phyloP scores from a whole-genome alignment of 2,329 filamentous ascomycete species.

The Beauveria rudraprayagi region DNA sequence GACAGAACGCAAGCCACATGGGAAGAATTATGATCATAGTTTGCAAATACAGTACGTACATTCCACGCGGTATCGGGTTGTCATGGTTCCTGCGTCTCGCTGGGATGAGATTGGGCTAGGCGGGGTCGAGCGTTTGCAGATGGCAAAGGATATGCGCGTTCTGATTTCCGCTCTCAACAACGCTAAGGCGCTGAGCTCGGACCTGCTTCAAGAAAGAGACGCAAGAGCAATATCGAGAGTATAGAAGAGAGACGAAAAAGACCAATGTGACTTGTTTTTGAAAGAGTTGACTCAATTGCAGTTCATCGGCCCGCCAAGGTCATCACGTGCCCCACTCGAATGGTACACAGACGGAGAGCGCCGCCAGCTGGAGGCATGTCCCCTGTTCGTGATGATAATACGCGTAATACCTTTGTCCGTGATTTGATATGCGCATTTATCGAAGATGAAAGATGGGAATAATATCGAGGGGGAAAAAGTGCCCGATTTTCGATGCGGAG shows the following conservation, averaged over 20 bases:
- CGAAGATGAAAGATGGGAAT: too few relatives aligned
- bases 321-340: conserved; percentile 9
- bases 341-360: conserved; percentile 4
- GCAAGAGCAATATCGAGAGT: background rate
- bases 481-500: too few relatives aligned
- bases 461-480: too few relatives aligned
- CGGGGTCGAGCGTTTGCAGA: conserved; percentile 5
- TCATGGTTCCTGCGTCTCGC: conserved; percentile 35
- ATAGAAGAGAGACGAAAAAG: background rate
- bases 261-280: background rate
- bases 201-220: background rate
- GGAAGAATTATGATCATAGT: background rate
- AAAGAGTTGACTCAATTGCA: background rate
- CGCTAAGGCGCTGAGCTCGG: too few relatives aligned
- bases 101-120: background rate
- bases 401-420: too few relatives aligned
- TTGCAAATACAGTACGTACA: conserved; percentile 42
- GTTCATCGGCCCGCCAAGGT: conserved; percentile 6
- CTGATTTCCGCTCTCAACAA: background rate
- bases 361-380: background rate
- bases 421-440: too few relatives aligned
- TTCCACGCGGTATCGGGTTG: conserved; percentile 61
- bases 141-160: too few relatives aligned
- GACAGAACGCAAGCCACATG: background rate
- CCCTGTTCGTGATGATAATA: background rate